A percentile compares a stretch with the other conserved stretches of the same genome.
Conservation (phyloP, 495 filamentous ascomycete species). For the Aspergillus ostianus region DNA sequence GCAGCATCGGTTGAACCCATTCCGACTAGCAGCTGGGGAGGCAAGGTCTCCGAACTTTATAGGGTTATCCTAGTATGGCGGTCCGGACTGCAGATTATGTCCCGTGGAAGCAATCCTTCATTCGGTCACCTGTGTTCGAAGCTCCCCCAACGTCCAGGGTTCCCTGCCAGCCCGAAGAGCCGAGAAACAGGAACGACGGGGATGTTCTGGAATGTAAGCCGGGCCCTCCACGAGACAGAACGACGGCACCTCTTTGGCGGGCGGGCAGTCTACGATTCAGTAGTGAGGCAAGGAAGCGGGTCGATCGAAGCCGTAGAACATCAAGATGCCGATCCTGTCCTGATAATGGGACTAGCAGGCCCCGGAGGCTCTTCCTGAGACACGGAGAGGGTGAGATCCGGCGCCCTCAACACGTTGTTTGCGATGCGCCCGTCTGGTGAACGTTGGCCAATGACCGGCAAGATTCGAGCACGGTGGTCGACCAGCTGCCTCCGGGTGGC, state of each 20-base stretch:
- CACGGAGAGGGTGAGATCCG: constrained; percentile 12
- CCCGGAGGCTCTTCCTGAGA: constrained; percentile 7
- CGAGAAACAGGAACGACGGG: constrained; percentile 13
- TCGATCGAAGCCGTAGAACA: constrained; percentile 11
- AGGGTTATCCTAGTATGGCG: constrained; percentile 5
- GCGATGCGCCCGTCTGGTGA: constrained; percentile 7
- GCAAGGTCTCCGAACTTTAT: constrained; percentile 14
- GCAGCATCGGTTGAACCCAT: constrained; percentile 18
- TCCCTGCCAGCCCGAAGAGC: not conserved
- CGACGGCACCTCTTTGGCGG: constrained; percentile 24
- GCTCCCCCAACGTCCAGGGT: not conserved
- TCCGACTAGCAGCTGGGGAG: constrained; percentile 1
- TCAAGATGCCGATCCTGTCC: constrained; percentile 8
- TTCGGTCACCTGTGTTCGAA: constrained; percentile 8
- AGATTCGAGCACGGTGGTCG: constrained; percentile 22
- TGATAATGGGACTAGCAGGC: constrained; percentile 1
- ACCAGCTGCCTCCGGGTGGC: constrained; percentile 14
- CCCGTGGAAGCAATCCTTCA: constrained; percentile 6
- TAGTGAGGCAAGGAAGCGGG: constrained; percentile 28
- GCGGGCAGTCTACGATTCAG: constrained; percentile 10
- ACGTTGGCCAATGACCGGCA: constrained; percentile 19
- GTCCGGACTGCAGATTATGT: not conserved
- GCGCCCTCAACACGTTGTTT: constrained; percentile 6
- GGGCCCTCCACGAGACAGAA: constrained; percentile 24
- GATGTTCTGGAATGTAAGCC: constrained; percentile 28